These are phyloP conservation scores for Boletus rubescentipes DNA, from an alignment of 768 basidiomycete species.

Conservation along the genomic window DNA sequence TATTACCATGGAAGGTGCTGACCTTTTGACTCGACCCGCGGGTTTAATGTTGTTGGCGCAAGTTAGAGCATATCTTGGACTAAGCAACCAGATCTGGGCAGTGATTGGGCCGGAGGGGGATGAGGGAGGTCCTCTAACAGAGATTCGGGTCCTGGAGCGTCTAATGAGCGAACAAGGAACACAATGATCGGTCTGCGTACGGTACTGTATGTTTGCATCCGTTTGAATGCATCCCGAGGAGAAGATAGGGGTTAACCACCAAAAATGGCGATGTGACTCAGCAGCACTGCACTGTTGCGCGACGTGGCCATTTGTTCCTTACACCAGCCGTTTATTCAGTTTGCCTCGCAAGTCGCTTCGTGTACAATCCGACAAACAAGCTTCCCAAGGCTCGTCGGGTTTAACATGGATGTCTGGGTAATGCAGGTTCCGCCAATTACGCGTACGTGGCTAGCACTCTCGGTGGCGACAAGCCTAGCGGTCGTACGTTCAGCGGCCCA, in stretches of 20 bases:
- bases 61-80: constrained; percentile 37
- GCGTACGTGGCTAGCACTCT: constrained; percentile 77
- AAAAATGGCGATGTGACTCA: constrained; percentile 12
- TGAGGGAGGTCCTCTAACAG: constrained; percentile 54
- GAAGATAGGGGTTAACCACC: background rate
- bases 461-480: constrained; percentile 78
- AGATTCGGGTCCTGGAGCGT: constrained; percentile 45
- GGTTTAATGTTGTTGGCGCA: constrained; percentile 28
- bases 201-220: background rate
- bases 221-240: too few relatives aligned
- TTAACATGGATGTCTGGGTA: constrained; percentile 84
- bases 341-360: background rate
- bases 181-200: background rate
- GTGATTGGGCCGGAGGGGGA: constrained; percentile 66
- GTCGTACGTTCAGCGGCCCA: constrained; percentile 61
- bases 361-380: background rate
- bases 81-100: constrained; percentile 42
- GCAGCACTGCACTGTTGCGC: constrained; percentile 2
- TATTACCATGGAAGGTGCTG: constrained; percentile 32
- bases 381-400: background rate
- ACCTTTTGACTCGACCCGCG: background rate
- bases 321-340: background rate
- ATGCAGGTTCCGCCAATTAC: constrained; percentile 91
- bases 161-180: constrained; percentile 33
- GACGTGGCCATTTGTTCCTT: constrained; percentile 10